Percentiles rank a stretch among this genome's conserved stretches.
Evolutionary conservation across 371 early-diverging fungal genomes (phyloP).

Genomic region (Mortierella sp.): DNA sequence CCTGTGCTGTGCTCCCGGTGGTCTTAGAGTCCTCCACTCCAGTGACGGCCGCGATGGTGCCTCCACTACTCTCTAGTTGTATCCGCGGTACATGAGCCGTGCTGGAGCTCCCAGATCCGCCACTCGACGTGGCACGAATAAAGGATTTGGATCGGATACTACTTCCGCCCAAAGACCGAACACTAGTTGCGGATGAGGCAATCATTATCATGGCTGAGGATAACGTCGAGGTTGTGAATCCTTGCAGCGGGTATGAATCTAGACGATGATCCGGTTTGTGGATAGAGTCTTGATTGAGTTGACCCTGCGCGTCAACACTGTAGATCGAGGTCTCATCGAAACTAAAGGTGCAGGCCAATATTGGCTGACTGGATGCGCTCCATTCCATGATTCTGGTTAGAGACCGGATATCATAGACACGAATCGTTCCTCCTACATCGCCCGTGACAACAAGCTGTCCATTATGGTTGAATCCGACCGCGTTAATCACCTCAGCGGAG

Average conservation of each 20-base stretch:
- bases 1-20: background rate
- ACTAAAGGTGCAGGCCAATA: conserved; percentile 71
- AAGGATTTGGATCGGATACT: conserved; percentile 41
- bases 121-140: conserved; percentile 19
- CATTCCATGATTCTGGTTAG: conserved; percentile 72
- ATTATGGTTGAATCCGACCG: conserved; percentile 72
- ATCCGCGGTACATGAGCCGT: conserved; percentile 28
- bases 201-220: conserved; percentile 46
- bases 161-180: conserved; percentile 28
- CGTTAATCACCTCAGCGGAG: conserved; percentile 58
- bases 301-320: conserved; percentile 61
- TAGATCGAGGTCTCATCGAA: conserved; percentile 76
- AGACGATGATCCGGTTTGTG: conserved; percentile 38
- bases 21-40: background rate
- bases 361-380: conserved; percentile 56
- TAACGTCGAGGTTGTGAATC: conserved; percentile 40
- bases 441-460: conserved; percentile 73
- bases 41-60: conserved; percentile 2
- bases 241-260: conserved; percentile 37
- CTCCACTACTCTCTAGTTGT: conserved; percentile 36
- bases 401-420: conserved; percentile 69
- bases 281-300: conserved; percentile 55
- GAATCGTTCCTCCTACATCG: conserved; percentile 65
- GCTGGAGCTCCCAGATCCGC: conserved; percentile 17
- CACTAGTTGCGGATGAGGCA: conserved; percentile 34